Conservation (phyloP, 371 early-diverging fungal species). For the Encephalitozoon hellem region DNA sequence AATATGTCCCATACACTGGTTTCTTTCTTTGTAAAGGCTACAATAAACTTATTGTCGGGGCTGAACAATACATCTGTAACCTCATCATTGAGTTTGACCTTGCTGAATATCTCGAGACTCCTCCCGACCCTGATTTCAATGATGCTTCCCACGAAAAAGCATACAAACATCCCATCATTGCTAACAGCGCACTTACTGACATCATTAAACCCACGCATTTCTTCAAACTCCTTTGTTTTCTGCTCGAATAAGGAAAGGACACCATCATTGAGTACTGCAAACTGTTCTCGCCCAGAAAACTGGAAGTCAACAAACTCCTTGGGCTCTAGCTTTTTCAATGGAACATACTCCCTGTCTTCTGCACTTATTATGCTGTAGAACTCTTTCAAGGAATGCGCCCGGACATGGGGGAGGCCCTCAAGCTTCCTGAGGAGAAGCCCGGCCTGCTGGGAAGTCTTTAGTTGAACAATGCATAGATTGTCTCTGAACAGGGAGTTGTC, state of each 20-base stretch:
- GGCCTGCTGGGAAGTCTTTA: background rate
- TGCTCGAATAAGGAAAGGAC: background rate
- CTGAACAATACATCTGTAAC: constrained; percentile 4
- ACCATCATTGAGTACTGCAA: background rate
- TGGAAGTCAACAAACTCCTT: constrained; percentile 6
- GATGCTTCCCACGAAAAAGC: background rate
- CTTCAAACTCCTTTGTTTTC: background rate
- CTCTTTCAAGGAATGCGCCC: background rate
- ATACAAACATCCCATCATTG: background rate
- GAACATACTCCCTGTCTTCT: background rate
- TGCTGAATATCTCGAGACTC: constrained; percentile 7
- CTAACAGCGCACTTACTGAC: background rate
- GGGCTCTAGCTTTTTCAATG: background rate
- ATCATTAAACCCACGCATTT: background rate
- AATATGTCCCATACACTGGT: constrained; percentile 12
- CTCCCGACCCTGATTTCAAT: background rate
- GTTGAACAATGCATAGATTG: background rate
- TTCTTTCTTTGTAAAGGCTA: background rate
- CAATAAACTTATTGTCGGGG: constrained; percentile 1
- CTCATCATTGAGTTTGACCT: background rate
- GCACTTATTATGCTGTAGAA: background rate
- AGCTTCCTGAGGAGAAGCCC: background rate
- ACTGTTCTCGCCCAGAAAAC: background rate
- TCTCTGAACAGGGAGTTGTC: background rate
- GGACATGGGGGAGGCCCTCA: background rate